Evolutionary conservation across 805 yeast species (phyloP), one percentile per base, ranked within the genome.

Genomic region (Yarrowia alimentaria): DNA sequence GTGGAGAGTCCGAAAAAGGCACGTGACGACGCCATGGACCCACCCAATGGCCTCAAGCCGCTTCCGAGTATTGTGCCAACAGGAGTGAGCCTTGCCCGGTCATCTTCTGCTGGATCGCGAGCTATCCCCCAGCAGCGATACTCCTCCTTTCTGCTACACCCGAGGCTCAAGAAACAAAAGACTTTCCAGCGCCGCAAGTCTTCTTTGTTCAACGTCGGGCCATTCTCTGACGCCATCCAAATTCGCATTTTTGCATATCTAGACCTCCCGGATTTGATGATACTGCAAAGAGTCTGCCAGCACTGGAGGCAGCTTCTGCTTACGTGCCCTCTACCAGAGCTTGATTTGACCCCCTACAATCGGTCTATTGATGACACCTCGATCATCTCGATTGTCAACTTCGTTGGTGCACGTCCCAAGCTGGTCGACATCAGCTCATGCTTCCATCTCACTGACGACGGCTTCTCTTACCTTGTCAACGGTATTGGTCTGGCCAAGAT

Each of bases 361-460:
- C 78, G 82, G 3, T 64, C 73, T 5, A 70, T 85, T 16, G 74
- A 77, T 57, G 90, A 85, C 63, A 60, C 69, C 6, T 76, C 79
- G 0, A 66, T 84, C 48, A 71, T 73, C 10, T 69, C 75, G 34
- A 81, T 85, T 52, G 78, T 84, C 0, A 78, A 80, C 57, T 81
- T 85, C 64, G 89, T 80, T 12, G 88, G 88, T 1, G 71, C 84
- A 3, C 68, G 89, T 51, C 90, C 89, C 0, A 68, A 69, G 54
- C 53, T 62, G 12, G 78, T 85, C 35, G 76, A 83, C 58, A 73
- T 85, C 13, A 79, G 88, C 17, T 80, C 80, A 61, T 85, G 93
- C 61, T 84, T 80, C 68, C 90, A 85, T 62, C 71, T 85, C 6
- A 82, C 90, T 0, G 90, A 84, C 62, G 81, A 75, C 55, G 88